A percentile compares a stretch with the other conserved stretches of the same genome.
Conservation (phyloP, 2,329 filamentous ascomycete genomes). For the Rhynchosporium graminicola region DNA sequence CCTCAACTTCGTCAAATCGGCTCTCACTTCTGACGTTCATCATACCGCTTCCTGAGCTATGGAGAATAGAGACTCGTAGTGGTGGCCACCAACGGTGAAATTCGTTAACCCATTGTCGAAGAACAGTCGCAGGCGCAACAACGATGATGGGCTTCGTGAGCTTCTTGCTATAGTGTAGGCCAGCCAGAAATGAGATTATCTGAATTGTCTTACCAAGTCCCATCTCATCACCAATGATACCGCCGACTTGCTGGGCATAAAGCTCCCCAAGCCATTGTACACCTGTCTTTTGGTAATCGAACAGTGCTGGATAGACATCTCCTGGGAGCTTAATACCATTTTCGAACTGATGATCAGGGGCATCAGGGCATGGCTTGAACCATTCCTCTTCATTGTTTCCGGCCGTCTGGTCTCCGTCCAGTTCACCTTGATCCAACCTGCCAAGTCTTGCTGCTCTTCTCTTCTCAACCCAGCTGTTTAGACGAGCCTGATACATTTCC, state of each 20-base stretch:
- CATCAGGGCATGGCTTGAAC: conserved; percentile 82
- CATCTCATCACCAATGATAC: conserved; percentile 98
- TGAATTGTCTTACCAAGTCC: conserved; percentile 94
- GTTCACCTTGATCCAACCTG: conserved; percentile 42
- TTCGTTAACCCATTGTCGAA: conserved; percentile 98
- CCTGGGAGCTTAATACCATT: conserved; percentile 79
- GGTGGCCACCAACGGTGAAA: conserved; percentile 99
- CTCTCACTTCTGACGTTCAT: conserved; percentile 73
- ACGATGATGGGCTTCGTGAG: conserved; percentile 84
- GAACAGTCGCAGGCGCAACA: conserved; percentile 89
- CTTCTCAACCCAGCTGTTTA: conserved; percentile 72
- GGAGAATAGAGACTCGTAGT: conserved; percentile 90
- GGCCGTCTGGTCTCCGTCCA: conserved; percentile 47
- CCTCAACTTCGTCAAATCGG: conserved; percentile 54
- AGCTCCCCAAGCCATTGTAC: conserved; percentile 96
- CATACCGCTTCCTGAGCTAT: conserved; percentile 96
- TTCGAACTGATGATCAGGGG: conserved; percentile 73
- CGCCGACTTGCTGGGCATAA: conserved; percentile 84
- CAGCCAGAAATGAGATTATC: conserved; percentile 68
- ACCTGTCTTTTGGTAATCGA: conserved; percentile 95
- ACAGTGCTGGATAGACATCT: conserved; percentile 88
- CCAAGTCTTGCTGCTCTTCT: conserved; percentile 59
- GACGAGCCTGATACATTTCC: conserved; percentile 70
- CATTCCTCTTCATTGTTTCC: conserved; percentile 63
- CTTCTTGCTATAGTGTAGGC: conserved; percentile 86